Conservation (phyloP, 176 grass and related monocot genomes). For the Oryza meyeriana region DNA sequence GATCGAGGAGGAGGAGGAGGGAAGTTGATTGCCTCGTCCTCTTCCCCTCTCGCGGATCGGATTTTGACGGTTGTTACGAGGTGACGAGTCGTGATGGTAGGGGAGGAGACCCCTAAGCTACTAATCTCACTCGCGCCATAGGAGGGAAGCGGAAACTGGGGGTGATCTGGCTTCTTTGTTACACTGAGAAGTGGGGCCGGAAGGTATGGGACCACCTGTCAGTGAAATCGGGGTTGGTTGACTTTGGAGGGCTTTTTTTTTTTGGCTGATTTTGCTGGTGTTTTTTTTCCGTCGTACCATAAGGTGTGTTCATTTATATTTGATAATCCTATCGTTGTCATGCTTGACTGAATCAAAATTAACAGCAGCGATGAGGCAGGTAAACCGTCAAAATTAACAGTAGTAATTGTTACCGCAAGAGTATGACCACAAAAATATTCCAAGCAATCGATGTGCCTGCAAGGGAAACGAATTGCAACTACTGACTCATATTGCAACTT, state of each 20-base stretch:
- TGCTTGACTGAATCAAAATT: background rate
- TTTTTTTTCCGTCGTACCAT: too few species aligned
- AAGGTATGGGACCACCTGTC: background rate
- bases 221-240: background rate
- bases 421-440: too few species aligned
- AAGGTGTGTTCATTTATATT: too few species aligned
- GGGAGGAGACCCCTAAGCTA: slow-evolving; percentile 16
- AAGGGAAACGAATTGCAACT: too few species aligned
- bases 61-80: slow-evolving; percentile 17
- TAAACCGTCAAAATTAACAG: background rate
- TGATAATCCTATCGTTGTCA: background rate
- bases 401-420: too few species aligned
- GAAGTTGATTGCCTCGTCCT: background rate
- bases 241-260: background rate
- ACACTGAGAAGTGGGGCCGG: background rate
- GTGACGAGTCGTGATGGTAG: background rate
- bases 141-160: background rate
- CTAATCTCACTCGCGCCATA: background rate
- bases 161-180: background rate
- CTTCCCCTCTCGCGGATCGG: background rate
- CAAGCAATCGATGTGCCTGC: too few species aligned
- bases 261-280: background rate
- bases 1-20: background rate
- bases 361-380: background rate
- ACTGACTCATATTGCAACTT: too few species aligned